A percentile compares a stretch with the other conserved stretches of the same genome.
These are phyloP conservation scores for Fusarium protoensiforme DNA, from an alignment of 2,329 filamentous ascomycete species.

Conservation along the genomic window DNA sequence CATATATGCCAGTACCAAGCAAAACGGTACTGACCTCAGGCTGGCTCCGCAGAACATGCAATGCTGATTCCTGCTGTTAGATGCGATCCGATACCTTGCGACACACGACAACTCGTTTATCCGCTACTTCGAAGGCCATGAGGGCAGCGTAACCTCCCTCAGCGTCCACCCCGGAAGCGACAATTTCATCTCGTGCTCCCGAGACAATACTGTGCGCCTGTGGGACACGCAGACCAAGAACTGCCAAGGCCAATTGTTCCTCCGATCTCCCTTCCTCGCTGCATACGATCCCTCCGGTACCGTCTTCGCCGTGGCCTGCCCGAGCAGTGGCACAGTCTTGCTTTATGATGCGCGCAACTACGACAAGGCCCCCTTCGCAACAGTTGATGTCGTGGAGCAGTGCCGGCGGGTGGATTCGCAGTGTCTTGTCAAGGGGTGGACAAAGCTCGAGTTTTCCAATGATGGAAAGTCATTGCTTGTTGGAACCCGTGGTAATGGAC, in stretches of 20 bases:
- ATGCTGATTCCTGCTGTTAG: constrained; percentile 51
- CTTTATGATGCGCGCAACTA: constrained; percentile 96
- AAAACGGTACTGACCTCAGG: constrained; percentile 72
- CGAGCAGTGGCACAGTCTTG: constrained; percentile 80
- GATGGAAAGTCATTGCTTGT: constrained; percentile 90
- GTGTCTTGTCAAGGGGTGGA: constrained; percentile 79
- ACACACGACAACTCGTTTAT: constrained; percentile 97
- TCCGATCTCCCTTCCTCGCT: constrained; percentile 83
- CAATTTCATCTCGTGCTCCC: constrained; percentile 90
- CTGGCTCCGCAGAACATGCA: neutral
- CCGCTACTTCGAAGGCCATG: constrained; percentile 94
- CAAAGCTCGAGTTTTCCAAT: constrained; percentile 93
- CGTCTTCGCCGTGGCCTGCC: constrained; percentile 90
- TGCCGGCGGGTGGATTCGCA: constrained; percentile 62
- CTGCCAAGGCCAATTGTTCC: constrained; percentile 81
- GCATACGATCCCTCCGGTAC: constrained; percentile 93
- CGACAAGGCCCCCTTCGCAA: constrained; percentile 88
- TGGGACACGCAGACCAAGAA: constrained; percentile 90
- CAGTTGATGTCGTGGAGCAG: constrained; percentile 79
- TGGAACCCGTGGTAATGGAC: constrained; percentile 84
- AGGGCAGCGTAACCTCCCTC: constrained; percentile 83
- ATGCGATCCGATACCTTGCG: constrained; percentile 86
- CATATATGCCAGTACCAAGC: constrained; percentile 94
- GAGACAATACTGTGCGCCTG: constrained; percentile 89
- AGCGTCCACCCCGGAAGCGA: constrained; percentile 87